Evolutionary conservation across 306 rosid species (phyloP), one percentile per base, ranked within the genome.

Genomic region (Castanopsis chinensis): DNA sequence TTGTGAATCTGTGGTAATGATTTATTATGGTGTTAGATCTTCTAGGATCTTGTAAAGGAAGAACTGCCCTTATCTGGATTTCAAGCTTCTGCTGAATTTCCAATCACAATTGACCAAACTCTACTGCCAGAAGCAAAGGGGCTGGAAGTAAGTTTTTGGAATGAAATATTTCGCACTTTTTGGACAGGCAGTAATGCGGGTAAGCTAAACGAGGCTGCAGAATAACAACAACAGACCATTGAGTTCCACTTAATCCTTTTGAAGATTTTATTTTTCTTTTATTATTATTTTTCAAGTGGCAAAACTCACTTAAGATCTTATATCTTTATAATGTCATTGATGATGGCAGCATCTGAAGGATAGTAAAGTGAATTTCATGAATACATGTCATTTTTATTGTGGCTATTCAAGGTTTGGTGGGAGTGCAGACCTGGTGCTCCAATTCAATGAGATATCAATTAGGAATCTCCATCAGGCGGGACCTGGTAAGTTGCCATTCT

Each of bases 371-470:
- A 27, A 64, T 30, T 80, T 57, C 21, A 73, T 58, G 76, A 45
- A 63, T 58, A 30, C 79, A 56, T 52, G 53, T 55, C 74, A 8
- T 53, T 52, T 63, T 79, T 63, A 56, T 37, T 52, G 76, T 63
- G 60, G 64, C 73, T 68, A 59, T 60, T 30, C 73, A 74, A 60
- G 79, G 82, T 72, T 76, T 37, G 80, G 77, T 72, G 76, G 54
- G 21, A 83, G 83, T 78, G 86, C 82, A 19, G 73, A 21, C 52
- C 64, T 67, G 71, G 78, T 84, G 83, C 82, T 71, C 89, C 81
- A 78, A 83, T 69, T 81, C 80, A 80, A 78, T 71, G 79, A 43
- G 67, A 71, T 81, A 49, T 81, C 59, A 21, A 79, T 83, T 84
- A 51, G 75, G 75, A 74, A 19, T 58, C 52, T 45, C 49, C 64